Percentiles rank a stretch among this genome's conserved stretches.
phyloP scores from a whole-genome alignment of 495 filamentous ascomycete genomes.

The Sabuloglossum arenarium region DNA sequence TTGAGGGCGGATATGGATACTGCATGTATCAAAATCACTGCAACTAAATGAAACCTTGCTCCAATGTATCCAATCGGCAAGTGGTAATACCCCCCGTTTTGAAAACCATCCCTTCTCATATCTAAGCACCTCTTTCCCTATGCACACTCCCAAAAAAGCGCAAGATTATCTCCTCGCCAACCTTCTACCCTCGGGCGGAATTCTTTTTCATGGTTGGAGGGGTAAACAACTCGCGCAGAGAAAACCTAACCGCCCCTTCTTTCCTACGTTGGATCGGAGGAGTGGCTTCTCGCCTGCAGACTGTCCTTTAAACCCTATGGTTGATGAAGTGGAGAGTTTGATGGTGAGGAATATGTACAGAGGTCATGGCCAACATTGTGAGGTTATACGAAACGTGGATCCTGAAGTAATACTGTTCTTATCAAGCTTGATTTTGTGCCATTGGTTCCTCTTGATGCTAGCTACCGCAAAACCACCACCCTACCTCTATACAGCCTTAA shows the following conservation, averaged over 20 bases:
- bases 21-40: background rate
- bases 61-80: background rate
- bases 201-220: conserved; percentile 37
- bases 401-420: too few species aligned
- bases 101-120: background rate
- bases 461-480: too few species aligned
- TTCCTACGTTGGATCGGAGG: conserved; percentile 12
- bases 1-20: too few species aligned
- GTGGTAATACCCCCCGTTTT: background rate
- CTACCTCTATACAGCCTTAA: too few species aligned
- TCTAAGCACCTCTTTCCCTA: background rate
- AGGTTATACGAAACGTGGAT: too few species aligned
- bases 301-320: conserved; percentile 25
- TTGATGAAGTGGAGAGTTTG: conserved; percentile 43
- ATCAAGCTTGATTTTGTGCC: too few species aligned
- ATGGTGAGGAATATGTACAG: conserved; percentile 43
- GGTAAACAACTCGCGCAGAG: conserved; percentile 64
- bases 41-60: background rate
- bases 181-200: conserved; percentile 14
- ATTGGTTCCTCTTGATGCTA: too few species aligned
- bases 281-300: conserved; percentile 42
- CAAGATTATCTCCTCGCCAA: conserved; percentile 58
- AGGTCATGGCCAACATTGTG: too few species aligned
- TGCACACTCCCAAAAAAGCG: conserved; percentile 14
- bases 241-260: conserved; percentile 19